Evolutionary conservation across 768 basidiomycete genomes (phyloP).

Genomic region (Plicaturopsis crispa): DNA sequence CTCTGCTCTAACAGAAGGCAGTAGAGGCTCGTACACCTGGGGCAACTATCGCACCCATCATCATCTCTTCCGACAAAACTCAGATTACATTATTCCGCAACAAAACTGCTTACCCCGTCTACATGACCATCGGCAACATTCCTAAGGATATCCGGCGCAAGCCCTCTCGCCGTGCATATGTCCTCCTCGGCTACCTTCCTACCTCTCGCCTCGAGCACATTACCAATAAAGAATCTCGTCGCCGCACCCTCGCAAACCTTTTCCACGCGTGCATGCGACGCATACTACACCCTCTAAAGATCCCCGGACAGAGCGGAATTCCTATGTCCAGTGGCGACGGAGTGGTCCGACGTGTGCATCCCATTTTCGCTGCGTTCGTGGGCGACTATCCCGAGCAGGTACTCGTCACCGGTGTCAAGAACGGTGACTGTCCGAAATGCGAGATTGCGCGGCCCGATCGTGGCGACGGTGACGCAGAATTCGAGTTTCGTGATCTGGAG

Average conservation of each 20-base stretch:
- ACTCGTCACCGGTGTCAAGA: slow-evolving; percentile 9
- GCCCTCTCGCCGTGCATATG: slow-evolving; percentile 9
- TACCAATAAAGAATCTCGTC: slow-evolving; percentile 11
- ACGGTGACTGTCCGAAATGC: slow-evolving; percentile 10
- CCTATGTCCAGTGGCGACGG: slow-evolving; percentile 25
- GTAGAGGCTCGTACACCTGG: slow-evolving; percentile 8
- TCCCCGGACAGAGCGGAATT: slow-evolving; percentile 22
- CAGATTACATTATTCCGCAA: slow-evolving; percentile 12
- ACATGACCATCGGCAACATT: slow-evolving; percentile 11
- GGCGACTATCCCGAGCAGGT: slow-evolving; percentile 15
- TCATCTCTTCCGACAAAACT: slow-evolving; percentile 9
- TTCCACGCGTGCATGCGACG: slow-evolving; percentile 27
- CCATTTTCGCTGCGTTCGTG: slow-evolving; percentile 11
- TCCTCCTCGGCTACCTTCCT: slow-evolving; percentile 9
- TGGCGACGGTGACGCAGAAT: not conserved
- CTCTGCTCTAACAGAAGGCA: slow-evolving; percentile 2
- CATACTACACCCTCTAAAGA: slow-evolving; percentile 21
- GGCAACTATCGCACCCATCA: slow-evolving; percentile 14
- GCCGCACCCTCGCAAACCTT: slow-evolving; percentile 21
- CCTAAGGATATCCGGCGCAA: not conserved
- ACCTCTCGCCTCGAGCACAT: slow-evolving; percentile 5
- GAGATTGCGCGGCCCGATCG: slow-evolving; percentile 2
- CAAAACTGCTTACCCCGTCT: slow-evolving; percentile 13
- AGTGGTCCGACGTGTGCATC: slow-evolving; percentile 28
- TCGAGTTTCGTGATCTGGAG: not conserved